Evolutionary conservation across 2,329 filamentous ascomycete genomes (phyloP), one percentile per base, ranked within the genome.

Genomic region (Nannizzia gypsea): DNA sequence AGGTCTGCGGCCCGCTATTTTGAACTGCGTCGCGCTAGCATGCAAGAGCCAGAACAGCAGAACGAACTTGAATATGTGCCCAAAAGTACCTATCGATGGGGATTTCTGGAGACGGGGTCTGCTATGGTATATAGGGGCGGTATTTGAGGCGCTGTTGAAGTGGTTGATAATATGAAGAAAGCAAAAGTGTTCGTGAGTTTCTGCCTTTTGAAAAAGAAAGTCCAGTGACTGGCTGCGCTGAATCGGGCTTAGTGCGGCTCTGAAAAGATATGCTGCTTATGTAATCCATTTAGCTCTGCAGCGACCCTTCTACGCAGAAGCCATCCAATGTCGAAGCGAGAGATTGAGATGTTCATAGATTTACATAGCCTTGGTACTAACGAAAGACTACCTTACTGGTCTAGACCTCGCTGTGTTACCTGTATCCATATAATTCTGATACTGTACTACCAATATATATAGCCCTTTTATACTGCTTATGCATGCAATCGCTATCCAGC

Each of bases 1-100:
- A 44, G 56, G 48, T 36, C 61, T 56, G 58, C 31, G 48, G 34
- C 56, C 60, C 59, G 46, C 17, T 17, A 46, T 54, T 52, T 34
- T 28, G 36, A 54, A 28, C 59, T 31, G 9, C 8, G 48, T 17
- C 34, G 26, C 4, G 52, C 20, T n/a, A 26, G 42, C 56, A 58
- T 58, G 56, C 42, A 48, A 20, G 13, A 15, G 26, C 13, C 20
- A 24, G n/a, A 34, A 36, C 17, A 38, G 9, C 6, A 9, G 40
- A n/a, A 20, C 34, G 6, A 22, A 20, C 24, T 34, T n/a, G 15
- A 17, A 9, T 9, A 31, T 54, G 17, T 17, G 26, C 26, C 26
- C 22, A 15, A 46, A 3, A 11, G 20, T 17, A 42, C 15, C n/a
- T 42, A 1, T 42, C 31, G 13, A 36, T 11, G 13, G 31, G 31